Evolutionary conservation across 768 basidiomycete genomes (phyloP).

Genomic region (Leucocoprinus sp.): DNA sequence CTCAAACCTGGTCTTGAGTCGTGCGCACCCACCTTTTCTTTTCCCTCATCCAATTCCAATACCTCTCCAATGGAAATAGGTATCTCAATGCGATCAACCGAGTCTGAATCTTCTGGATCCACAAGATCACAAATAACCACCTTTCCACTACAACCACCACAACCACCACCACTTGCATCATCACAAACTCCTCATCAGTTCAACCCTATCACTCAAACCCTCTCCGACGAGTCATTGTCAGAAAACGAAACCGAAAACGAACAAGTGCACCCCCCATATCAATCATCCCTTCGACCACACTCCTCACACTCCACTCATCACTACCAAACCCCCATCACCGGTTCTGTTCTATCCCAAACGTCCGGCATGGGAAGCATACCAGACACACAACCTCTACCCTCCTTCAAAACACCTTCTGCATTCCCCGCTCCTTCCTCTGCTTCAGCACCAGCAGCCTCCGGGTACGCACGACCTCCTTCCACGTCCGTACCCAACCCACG

Average conservation of each 20-base stretch:
- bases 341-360: constrained; percentile 52
- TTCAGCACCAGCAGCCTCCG: constrained; percentile 22
- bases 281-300: constrained; percentile 41
- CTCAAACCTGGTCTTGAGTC: constrained; percentile 53
- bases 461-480: too few relatives aligned
- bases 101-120: constrained; percentile 61
- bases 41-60: background rate
- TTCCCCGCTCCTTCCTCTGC: constrained; percentile 39
- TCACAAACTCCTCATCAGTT: constrained; percentile 6
- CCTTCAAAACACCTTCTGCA: constrained; percentile 65
- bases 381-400: constrained; percentile 62
- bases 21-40: constrained; percentile 28
- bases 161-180: constrained; percentile 9
- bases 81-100: constrained; percentile 38
- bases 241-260: constrained; percentile 29
- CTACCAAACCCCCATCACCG: constrained; percentile 70
- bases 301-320: constrained; percentile 74
- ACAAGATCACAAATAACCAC: constrained; percentile 33
- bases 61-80: constrained; percentile 23
- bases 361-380: constrained; percentile 36
- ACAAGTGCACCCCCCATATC: background rate
- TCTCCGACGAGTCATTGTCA: constrained; percentile 11
- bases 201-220: background rate
- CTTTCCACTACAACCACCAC: constrained; percentile 10
- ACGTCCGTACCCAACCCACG: too few relatives aligned